Percentiles rank a stretch among this genome's conserved stretches.
These are phyloP conservation scores for Quercus glauca DNA, from an alignment of 306 rosid species.

Conservation along the genomic window DNA sequence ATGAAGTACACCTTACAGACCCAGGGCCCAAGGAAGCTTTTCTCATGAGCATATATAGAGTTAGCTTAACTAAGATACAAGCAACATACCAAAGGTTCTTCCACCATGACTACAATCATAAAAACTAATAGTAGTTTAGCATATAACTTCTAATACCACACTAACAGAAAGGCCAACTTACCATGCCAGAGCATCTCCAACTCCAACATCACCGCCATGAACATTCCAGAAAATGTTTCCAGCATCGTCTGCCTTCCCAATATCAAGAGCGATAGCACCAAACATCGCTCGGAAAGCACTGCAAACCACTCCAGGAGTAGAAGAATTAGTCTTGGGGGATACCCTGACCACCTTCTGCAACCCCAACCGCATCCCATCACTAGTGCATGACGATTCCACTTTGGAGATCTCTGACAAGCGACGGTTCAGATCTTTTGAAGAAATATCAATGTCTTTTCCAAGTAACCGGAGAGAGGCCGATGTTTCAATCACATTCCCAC, in stretches of 20 bases:
- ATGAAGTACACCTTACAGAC: background rate
- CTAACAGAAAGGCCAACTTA: constrained; percentile 12
- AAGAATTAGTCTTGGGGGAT: constrained; percentile 57
- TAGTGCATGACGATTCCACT: constrained; percentile 52
- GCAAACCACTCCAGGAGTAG: constrained; percentile 55
- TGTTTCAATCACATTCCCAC: constrained; percentile 47
- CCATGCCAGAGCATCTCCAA: background rate
- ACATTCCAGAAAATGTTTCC: constrained; percentile 52
- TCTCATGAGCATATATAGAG: background rate
- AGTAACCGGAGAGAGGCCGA: constrained; percentile 34
- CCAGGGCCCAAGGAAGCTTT: background rate
- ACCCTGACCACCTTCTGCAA: constrained; percentile 62
- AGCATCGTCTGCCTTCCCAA: constrained; percentile 40
- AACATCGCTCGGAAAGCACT: constrained; percentile 73
- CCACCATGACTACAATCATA: background rate
- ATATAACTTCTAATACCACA: background rate
- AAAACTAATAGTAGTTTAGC: background rate
- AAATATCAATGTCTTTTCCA: constrained; percentile 43
- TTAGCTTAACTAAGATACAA: background rate
- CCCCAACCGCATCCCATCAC: constrained; percentile 39
- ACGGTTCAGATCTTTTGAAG: constrained; percentile 43
- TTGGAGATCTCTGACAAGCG: constrained; percentile 38
- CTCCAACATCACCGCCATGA: constrained; percentile 43
- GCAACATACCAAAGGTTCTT: background rate
- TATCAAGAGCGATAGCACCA: constrained; percentile 67